Evolutionary conservation across 805 yeast species (phyloP).

Genomic region (Candida oleophila): DNA sequence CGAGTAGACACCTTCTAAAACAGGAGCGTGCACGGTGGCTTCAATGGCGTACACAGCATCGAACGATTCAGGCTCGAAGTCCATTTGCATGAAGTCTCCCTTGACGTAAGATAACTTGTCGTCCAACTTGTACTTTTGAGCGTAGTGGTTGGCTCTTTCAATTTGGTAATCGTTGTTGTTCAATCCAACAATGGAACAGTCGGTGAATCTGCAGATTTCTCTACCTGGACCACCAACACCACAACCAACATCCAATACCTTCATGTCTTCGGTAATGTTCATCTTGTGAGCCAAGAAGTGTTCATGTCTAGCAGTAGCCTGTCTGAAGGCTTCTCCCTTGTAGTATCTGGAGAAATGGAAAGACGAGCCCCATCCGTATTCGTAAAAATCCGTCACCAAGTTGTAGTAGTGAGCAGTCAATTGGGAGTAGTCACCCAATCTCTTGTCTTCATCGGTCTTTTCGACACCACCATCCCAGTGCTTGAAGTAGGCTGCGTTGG

Average conservation of each 20-base stretch:
- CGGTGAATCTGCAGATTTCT: conserved; percentile 90
- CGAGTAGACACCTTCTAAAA: conserved; percentile 89
- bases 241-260: conserved; percentile 96
- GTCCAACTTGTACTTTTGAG: conserved; percentile 61
- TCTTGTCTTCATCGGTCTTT: conserved; percentile 63
- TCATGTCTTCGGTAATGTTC: conserved; percentile 74
- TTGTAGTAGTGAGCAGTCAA: conserved; percentile 95
- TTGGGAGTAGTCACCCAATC: conserved; percentile 84
- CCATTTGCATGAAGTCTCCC: conserved; percentile 99
- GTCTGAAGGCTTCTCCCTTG: conserved; percentile 88
- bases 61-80: conserved; percentile 82
- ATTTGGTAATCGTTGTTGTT: conserved; percentile 98
- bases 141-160: conserved; percentile 83
- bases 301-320: conserved; percentile 96
- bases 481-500: conserved; percentile 87
- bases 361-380: conserved; percentile 98
- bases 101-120: conserved; percentile 82
- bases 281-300: conserved; percentile 89
- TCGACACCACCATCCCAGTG: conserved; percentile 95
- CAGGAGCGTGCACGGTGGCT: conserved; percentile 98
- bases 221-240: conserved; percentile 99
- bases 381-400: conserved; percentile 96
- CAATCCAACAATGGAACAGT: conserved; percentile 81
- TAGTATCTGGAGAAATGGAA: conserved; percentile 96
- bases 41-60: conserved; percentile 98